Evolutionary conservation across 2,329 filamentous ascomycete species (phyloP).

Genomic region (Cordyceps militaris): DNA sequence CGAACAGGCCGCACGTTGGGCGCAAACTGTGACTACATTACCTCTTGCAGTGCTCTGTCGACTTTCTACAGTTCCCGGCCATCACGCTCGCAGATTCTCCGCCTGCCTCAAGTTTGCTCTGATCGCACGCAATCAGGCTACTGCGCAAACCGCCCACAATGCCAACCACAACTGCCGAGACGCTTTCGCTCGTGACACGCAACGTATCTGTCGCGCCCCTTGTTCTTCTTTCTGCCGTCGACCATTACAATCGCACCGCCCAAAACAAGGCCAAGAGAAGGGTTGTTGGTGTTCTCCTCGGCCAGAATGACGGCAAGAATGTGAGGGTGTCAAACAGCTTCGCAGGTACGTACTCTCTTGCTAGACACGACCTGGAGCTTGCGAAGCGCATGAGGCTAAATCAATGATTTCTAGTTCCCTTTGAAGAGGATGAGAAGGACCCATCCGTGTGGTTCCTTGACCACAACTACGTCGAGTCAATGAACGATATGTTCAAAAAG

Average conservation of each 20-base stretch:
- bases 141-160: conserved; percentile 46
- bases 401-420: conserved; percentile 61
- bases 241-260: conserved; percentile 92
- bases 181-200: conserved; percentile 85
- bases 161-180: conserved; percentile 95
- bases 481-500: conserved; percentile 99
- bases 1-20: background rate
- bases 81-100: background rate
- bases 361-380: conserved; percentile 6
- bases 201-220: conserved; percentile 96
- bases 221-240: conserved; percentile 93
- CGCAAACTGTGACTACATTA: background rate
- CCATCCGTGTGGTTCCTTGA: conserved; percentile 98
- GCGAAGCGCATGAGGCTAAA: conserved; percentile 9
- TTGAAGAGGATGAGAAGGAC: conserved; percentile 98
- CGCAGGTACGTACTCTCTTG: conserved; percentile 56
- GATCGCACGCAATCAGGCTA: background rate
- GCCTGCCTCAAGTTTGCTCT: background rate
- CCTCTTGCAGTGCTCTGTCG: background rate
- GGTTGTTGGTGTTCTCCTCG: conserved; percentile 89
- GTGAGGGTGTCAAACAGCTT: conserved; percentile 99
- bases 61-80: no score
- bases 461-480: conserved; percentile 98
- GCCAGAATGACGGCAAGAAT: conserved; percentile 92
- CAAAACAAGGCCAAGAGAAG: conserved; percentile 79